These are phyloP conservation scores for Reutealis trisperma DNA, from an alignment of 345 rosid genomes.

Conservation along the genomic window DNA sequence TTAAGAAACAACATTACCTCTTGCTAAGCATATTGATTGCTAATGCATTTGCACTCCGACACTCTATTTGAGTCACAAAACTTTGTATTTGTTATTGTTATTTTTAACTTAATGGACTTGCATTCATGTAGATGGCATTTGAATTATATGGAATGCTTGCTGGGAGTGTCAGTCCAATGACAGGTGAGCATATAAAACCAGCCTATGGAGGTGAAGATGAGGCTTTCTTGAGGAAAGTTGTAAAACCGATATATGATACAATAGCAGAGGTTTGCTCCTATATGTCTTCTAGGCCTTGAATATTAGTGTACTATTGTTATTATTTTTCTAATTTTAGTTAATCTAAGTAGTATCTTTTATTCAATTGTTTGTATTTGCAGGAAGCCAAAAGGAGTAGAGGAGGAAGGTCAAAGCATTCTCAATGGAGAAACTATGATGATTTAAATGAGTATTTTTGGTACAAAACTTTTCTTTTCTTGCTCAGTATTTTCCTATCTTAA, in stretches of 20 bases:
- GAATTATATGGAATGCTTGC: slow-evolving; percentile 64
- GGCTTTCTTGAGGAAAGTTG: slow-evolving; percentile 66
- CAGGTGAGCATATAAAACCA: slow-evolving; percentile 66
- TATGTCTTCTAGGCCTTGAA: slow-evolving; percentile 12
- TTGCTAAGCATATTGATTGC: background rate
- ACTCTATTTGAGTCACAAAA: background rate
- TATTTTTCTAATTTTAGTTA: too few relatives aligned
- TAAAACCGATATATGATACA: slow-evolving; percentile 58
- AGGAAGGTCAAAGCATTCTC: slow-evolving; percentile 96
- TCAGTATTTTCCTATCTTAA: background rate
- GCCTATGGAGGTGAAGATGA: slow-evolving; percentile 69
- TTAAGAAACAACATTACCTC: background rate
- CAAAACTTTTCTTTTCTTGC: slow-evolving; percentile 7
- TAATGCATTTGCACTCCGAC: background rate
- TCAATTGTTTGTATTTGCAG: slow-evolving; percentile 30
- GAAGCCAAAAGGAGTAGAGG: slow-evolving; percentile 79
- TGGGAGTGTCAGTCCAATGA: slow-evolving; percentile 62
- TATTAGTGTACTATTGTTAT: background rate
- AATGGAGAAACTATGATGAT: slow-evolving; percentile 99
- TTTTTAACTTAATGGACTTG: slow-evolving; percentile 5
- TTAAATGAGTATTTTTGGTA: slow-evolving; percentile 97
- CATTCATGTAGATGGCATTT: slow-evolving; percentile 34
- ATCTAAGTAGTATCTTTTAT: background rate
- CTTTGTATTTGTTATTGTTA: background rate
- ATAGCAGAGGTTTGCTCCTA: slow-evolving; percentile 48